Conservation (phyloP, 208 protist genomes). For the Strigomonas oncopelti region DNA sequence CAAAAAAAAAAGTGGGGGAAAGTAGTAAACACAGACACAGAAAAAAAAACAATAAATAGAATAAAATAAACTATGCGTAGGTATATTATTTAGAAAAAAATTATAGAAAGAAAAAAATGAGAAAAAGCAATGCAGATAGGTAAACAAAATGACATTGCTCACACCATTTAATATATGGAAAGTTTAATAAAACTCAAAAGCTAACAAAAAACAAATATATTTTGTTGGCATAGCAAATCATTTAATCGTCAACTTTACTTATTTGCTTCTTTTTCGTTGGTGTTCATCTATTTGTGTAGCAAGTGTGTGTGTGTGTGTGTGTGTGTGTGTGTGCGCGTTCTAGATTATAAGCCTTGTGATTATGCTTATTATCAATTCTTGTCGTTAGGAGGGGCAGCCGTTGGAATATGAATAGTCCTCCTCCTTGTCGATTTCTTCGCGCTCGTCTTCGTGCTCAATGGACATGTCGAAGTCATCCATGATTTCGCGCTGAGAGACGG, state of each 20-base stretch:
- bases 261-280: neutral
- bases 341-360: too few relatives aligned
- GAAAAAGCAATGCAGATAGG: too few relatives aligned
- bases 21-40: neutral
- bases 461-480: constrained; percentile 90
- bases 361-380: too few relatives aligned
- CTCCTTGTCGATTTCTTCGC: constrained; percentile 81
- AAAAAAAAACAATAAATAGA: neutral
- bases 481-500: constrained; percentile 72
- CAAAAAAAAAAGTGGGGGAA: neutral
- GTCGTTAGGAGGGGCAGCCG: too few relatives aligned
- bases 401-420: constrained; percentile 14
- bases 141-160: neutral
- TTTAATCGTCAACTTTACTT: neutral
- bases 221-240: neutral
- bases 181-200: neutral
- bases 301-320: constrained; percentile 1
- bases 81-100: constrained; percentile 5
- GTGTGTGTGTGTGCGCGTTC: neutral
- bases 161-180: neutral
- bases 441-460: constrained; percentile 74
- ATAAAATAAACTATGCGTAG: too few relatives aligned
- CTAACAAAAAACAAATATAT: constrained; percentile 4
- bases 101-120: constrained; percentile 5
- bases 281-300: neutral